Base-by-base conservation (phyloP, 768 basidiomycete genomes). In the Termitomyces titanicus region DNA sequence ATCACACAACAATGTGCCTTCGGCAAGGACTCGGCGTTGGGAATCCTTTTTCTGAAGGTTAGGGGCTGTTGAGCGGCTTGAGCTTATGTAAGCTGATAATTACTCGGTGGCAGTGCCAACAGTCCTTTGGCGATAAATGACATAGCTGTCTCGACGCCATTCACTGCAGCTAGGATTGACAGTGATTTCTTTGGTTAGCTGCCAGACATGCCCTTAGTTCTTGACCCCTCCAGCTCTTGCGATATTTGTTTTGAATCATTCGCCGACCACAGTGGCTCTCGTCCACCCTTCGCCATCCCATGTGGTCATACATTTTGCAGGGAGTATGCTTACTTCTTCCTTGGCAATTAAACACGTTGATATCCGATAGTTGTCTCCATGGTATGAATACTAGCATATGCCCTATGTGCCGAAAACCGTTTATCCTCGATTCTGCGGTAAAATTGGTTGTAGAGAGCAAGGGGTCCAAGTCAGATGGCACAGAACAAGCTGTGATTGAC, bases 221-320 rank as follows among this genome's bases (percentile, higher is more conserved):
- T 88, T 24, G 84, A 89, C 69, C 77, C 85, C 6, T 78, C 82
- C 27, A 88, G 86, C 63, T 78, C 75, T 56, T 91, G 88, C 73
- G 88, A 91, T 68, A 82, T 91, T 58, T 91, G 88, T 68, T 74
- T 87, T 54, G 84, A 86, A 53, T 71, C 73, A 20, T 89, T 88
- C 65, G 69, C 77, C 38, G 12, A 22, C 18, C 81, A 79, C 72
- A 72, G 77, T 37, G 72, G 73, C 25, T 67, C 75, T 33, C 77
- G 78, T 64, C 72, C 79, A 48, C 88, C 88, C 5, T 81, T 88
- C 66, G 84, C 80, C 13, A 88, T 90, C 57, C 78, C 83, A 20
- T 91, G 89, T 63, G 89, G 89, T 34, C 87, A 89, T 69, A 77
- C 86, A 31, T 89, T 89, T 73, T 90, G 88, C 66, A 73, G 74